Evolutionary conservation across 768 basidiomycete genomes (phyloP).

Genomic region (Leucosporidium scottii): DNA sequence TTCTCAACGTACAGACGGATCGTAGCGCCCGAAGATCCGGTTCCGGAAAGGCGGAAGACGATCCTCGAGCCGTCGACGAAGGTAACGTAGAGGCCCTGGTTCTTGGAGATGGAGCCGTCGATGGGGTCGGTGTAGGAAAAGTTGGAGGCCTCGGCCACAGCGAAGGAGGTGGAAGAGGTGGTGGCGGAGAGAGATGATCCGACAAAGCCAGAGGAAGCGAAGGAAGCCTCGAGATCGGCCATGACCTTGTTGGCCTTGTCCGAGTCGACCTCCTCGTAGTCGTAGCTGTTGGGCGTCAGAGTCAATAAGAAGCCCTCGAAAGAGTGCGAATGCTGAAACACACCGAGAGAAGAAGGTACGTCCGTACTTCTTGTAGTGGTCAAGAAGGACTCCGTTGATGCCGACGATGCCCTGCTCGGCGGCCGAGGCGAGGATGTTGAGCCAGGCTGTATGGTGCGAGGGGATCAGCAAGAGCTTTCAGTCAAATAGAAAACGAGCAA

Average conservation of each 20-base stretch:
- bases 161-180: slow-evolving; percentile 64
- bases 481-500: no score
- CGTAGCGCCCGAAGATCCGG: slow-evolving; percentile 91
- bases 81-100: slow-evolving; percentile 89
- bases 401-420: slow-evolving; percentile 54
- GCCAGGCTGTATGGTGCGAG: slow-evolving; percentile 61
- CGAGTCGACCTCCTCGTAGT: slow-evolving; percentile 95
- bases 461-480: neutral
- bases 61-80: slow-evolving; percentile 90
- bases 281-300: slow-evolving; percentile 54
- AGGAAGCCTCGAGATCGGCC: slow-evolving; percentile 62
- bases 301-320: neutral
- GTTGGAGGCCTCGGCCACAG: slow-evolving; percentile 67
- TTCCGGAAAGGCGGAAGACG: slow-evolving; percentile 92
- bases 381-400: slow-evolving; percentile 81
- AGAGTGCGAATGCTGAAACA: slow-evolving; percentile 11
- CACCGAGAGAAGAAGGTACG: slow-evolving; percentile 89
- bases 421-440: slow-evolving; percentile 86
- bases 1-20: slow-evolving; percentile 94
- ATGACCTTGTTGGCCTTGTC: slow-evolving; percentile 84
- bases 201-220: slow-evolving; percentile 57
- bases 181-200: slow-evolving; percentile 61
- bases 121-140: slow-evolving; percentile 99
- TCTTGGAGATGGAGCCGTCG: slow-evolving; percentile 82
- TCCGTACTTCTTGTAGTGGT: slow-evolving; percentile 86